Evolutionary conservation across 306 rosid genomes (phyloP).

Genomic region (Prunus fruticosa): DNA sequence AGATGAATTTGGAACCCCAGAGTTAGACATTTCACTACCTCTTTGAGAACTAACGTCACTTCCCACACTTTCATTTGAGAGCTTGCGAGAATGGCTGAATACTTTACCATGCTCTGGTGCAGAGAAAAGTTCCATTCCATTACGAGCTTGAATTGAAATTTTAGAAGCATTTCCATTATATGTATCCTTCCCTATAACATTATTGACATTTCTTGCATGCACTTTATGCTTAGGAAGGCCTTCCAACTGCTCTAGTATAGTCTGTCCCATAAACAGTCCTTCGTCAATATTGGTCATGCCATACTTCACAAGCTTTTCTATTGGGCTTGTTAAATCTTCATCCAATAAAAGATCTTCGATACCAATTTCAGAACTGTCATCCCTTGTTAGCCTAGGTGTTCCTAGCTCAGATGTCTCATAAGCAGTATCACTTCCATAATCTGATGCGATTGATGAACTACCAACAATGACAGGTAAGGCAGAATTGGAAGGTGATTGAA

Average conservation of each 20-base stretch:
- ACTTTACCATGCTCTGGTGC: conserved; percentile 63
- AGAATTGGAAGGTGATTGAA: conserved; percentile 52
- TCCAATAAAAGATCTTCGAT: conserved; percentile 77
- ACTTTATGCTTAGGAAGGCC: conserved; percentile 92
- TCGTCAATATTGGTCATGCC: conserved; percentile 92
- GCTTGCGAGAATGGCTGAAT: conserved; percentile 60
- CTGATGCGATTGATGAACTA: conserved; percentile 78
- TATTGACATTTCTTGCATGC: conserved; percentile 59
- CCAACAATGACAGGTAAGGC: conserved; percentile 68
- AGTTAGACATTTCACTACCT: conserved; percentile 76
- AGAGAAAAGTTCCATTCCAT: conserved; percentile 67
- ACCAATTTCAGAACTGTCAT: conserved; percentile 77
- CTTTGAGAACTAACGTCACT: conserved; percentile 87
- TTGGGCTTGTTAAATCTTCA: conserved; percentile 79
- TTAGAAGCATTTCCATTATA: conserved; percentile 72
- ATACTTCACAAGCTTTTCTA: conserved; percentile 83
- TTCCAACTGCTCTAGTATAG: conserved; percentile 93
- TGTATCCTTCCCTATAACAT: conserved; percentile 41
- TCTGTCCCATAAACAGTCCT: conserved; percentile 95
- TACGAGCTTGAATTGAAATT: conserved; percentile 58
- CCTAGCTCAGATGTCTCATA: conserved; percentile 88
- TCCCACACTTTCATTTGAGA: conserved; percentile 81
- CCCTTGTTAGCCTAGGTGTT: conserved; percentile 70
- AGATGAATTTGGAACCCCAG: conserved; percentile 65
- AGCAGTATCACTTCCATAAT: conserved; percentile 93